A percentile compares a stretch with the other conserved stretches of the same genome.
Conservation (phyloP, 306 rosid species). For the Elaeagnus macrophylla region DNA sequence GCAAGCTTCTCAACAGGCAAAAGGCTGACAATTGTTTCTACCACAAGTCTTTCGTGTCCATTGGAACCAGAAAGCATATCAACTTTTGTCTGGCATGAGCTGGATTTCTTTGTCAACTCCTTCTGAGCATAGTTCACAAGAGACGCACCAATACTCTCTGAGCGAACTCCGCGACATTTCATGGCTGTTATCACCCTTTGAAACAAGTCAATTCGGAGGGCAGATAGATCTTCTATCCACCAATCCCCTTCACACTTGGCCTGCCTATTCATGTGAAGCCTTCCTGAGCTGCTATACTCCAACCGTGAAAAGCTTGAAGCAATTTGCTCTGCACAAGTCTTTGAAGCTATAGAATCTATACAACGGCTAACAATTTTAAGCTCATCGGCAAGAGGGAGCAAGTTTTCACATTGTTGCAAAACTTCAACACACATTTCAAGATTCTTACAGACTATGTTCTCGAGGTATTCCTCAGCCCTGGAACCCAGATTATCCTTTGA, state of each 20-base stretch:
- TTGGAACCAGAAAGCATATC: constrained; percentile 49
- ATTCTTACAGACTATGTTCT: constrained; percentile 69
- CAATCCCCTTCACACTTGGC: constrained; percentile 85
- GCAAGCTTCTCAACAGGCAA: constrained; percentile 82
- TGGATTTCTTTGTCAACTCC: constrained; percentile 74
- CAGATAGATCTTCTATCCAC: constrained; percentile 99
- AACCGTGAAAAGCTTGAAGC: constrained; percentile 95
- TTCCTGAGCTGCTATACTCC: constrained; percentile 97
- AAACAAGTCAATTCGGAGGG: constrained; percentile 69
- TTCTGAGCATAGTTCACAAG: constrained; percentile 82
- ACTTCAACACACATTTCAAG: constrained; percentile 94
- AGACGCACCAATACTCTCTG: constrained; percentile 87
- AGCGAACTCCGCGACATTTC: constrained; percentile 94
- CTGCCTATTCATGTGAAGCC: constrained; percentile 87
- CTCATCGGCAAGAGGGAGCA: constrained; percentile 88
- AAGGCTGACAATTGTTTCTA: constrained; percentile 80
- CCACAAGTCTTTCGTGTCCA: constrained; percentile 64
- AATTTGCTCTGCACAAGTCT: constrained; percentile 93
- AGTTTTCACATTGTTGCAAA: constrained; percentile 76
- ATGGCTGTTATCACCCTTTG: constrained; percentile 84
- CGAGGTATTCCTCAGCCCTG: constrained; percentile 72
- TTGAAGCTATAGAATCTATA: constrained; percentile 90
- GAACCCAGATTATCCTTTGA: constrained; percentile 83
- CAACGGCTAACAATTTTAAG: constrained; percentile 67
- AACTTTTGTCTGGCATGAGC: constrained; percentile 57